Conservation (phyloP, 495 filamentous ascomycete genomes). For the Paragyromitra xinjiangensis region DNA sequence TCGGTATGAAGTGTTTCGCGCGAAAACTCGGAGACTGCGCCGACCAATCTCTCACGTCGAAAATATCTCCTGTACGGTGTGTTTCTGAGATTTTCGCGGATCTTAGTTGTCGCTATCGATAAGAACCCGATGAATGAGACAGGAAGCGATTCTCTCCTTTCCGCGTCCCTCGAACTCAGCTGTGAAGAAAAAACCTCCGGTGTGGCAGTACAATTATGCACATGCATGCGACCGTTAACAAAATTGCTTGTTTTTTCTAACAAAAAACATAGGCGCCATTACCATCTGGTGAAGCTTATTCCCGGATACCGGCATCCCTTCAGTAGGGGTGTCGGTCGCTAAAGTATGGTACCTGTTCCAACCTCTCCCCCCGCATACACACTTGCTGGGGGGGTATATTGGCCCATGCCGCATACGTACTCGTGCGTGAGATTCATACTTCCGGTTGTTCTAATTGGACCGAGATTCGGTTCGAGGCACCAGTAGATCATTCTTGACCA, state of each 20-base stretch:
- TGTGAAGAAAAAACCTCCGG: background rate
- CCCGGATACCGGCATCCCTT: slow-evolving; percentile 15
- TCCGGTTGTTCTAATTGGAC: too few species aligned
- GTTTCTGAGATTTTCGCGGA: too few species aligned
- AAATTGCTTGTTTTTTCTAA: slow-evolving; percentile 29
- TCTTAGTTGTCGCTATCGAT: slow-evolving; percentile 28
- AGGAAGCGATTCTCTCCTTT: background rate
- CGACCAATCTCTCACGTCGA: background rate
- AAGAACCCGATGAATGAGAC: slow-evolving; percentile 24
- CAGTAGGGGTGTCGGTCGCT: background rate
- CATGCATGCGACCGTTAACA: slow-evolving; percentile 31
- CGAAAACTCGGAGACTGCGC: background rate
- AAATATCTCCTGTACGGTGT: background rate
- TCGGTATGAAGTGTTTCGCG: slow-evolving; percentile 11
- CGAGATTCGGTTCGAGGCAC: too few species aligned
- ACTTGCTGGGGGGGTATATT: too few species aligned
- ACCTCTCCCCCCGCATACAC: background rate
- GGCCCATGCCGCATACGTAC: too few species aligned
- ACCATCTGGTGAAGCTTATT: slow-evolving; percentile 26
- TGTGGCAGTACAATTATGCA: slow-evolving; percentile 1
- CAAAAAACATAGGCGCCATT: background rate
- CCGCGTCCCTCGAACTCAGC: background rate
- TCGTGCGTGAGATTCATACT: too few species aligned
- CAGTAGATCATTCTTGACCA: too few species aligned
- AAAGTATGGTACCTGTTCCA: background rate